These are phyloP conservation scores for Colletotrichum incanum DNA, from an alignment of 2,329 filamentous ascomycete species.

Conservation along the genomic window DNA sequence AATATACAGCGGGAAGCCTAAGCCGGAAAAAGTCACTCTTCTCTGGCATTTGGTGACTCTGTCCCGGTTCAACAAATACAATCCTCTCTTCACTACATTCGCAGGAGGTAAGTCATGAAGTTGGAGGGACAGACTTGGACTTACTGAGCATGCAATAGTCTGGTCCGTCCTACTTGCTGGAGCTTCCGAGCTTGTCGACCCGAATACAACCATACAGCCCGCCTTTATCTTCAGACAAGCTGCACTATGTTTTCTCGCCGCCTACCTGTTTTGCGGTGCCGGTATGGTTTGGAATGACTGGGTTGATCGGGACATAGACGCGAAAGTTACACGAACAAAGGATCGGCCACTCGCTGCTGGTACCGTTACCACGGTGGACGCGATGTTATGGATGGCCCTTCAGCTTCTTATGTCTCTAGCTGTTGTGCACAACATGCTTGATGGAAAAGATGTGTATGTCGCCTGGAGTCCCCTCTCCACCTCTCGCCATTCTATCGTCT, in stretches of 20 bases:
- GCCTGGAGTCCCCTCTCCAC: neutral
- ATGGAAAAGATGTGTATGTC: conserved; percentile 38
- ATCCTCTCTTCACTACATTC: conserved; percentile 38
- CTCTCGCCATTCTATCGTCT: fast-evolving
- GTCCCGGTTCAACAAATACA: conserved; percentile 40
- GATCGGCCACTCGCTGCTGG: conserved; percentile 48
- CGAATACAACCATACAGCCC: conserved; percentile 21
- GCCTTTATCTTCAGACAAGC: conserved; percentile 46
- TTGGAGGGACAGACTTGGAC: too few species aligned
- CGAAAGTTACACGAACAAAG: conserved; percentile 49
- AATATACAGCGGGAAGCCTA: conserved; percentile 34
- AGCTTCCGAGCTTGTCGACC: conserved; percentile 33
- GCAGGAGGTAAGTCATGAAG: conserved; percentile 31
- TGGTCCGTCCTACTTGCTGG: conserved; percentile 40
- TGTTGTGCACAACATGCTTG: conserved; percentile 35
- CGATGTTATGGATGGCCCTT: conserved; percentile 42
- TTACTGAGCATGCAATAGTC: conserved; percentile 31
- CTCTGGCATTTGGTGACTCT: conserved; percentile 37
- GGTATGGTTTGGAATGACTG: conserved; percentile 53
- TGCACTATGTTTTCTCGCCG: conserved; percentile 45
- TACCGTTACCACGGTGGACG: conserved; percentile 45
- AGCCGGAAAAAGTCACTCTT: conserved; percentile 35
- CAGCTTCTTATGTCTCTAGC: conserved; percentile 36
- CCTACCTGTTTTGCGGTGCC: conserved; percentile 49
- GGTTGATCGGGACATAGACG: conserved; percentile 50